phyloP scores from a whole-genome alignment of 2,329 filamentous ascomycete species.

The Pleoardoris graminearum region DNA sequence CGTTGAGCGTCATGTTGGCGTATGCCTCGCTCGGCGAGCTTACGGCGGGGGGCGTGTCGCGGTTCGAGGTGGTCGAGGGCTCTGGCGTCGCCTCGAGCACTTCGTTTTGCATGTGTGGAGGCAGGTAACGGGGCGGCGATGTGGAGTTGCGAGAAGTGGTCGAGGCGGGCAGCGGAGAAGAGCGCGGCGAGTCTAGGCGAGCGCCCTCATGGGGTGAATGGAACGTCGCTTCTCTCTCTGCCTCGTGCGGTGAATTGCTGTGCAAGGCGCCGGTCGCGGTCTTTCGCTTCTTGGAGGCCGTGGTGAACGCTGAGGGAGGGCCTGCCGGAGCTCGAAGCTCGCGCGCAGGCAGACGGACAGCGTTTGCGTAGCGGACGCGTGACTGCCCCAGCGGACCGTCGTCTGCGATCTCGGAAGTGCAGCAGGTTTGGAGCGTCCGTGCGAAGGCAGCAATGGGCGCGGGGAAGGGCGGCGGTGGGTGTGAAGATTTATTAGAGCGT shows the following conservation, averaged over 20 bases:
- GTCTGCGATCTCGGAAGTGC: conserved; percentile 10
- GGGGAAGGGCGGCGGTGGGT: conserved; percentile 8
- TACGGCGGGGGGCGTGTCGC: conserved; percentile 43
- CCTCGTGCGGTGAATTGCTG: conserved; percentile 14
- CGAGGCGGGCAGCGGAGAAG: conserved; percentile 41
- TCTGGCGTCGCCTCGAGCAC: conserved; percentile 45
- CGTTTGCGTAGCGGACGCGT: conserved; percentile 22
- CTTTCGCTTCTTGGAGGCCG: conserved; percentile 54
- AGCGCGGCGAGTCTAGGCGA: conserved; percentile 37
- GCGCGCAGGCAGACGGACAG: conserved; percentile 33
- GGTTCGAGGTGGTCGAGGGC: conserved; percentile 22
- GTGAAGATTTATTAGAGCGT: conserved; percentile 4
- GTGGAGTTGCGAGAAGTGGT: conserved; percentile 30
- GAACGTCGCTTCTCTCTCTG: conserved; percentile 15
- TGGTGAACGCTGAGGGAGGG: conserved; percentile 42
- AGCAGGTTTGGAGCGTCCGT: conserved; percentile 15
- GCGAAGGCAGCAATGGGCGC: conserved; percentile 16
- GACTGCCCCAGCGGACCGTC: conserved; percentile 14
- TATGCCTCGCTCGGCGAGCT: conserved; percentile 58
- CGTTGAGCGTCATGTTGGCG: conserved; percentile 55
- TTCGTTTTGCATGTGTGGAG: conserved; percentile 60
- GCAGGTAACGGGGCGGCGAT: conserved; percentile 55
- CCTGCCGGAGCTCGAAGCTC: conserved; percentile 47
- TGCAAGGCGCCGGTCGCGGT: conserved; percentile 40
- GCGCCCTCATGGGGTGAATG: conserved; percentile 41